Base-by-base conservation (phyloP, 1,139 yeast species). In the Geotrichum bryndzae region DNA sequence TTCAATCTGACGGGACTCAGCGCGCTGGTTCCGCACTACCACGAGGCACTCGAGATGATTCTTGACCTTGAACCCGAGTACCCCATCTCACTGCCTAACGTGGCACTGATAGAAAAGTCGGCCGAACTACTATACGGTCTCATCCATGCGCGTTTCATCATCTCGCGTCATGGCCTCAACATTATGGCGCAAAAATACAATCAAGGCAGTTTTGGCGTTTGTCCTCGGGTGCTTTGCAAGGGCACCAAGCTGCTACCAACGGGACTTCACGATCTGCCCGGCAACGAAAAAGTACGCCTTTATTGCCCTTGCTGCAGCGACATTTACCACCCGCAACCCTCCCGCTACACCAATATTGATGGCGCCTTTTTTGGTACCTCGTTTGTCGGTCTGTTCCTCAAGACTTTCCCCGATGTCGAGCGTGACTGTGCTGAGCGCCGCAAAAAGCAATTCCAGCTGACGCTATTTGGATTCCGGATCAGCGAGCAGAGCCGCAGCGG, bases 311-410 rank as follows among this genome's bases (percentile, higher is more conserved):
- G 95, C 72, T 94, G 99, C 76, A 85, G 87, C 72, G 99, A 94
- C 72, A 81, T 92, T 54, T 94, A 94, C 74, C 77, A 90, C 62
- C 98, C 98, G 1, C 85, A 87, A 64, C 86, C 91, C 64, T 86
- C 95, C 25, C 80, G 97, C 66, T 92, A 89, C 74, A 78, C 89
- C 65, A 89, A 89, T 71, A 84, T 94, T 58, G 99, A 94, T 74
- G 99, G 99, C 3, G 97, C 98, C 0, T 94, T 87, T 70, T 94
- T 95, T 77, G 99, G 99, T 7, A 90, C 98, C 0, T 87, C 96
- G 38, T 94, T 94, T 76, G 96, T 97, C 0, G 98, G 97, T 1
- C 81, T 94, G 66, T 88, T 94, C 69, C 84, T 94, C 62, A 89
- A 90, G 72, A 88, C 90, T 82, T 91, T 87, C 76, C 92, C 96